Percentiles rank a stretch among this genome's conserved stretches.
Evolutionary conservation across 1,139 yeast genomes (phyloP).

Genomic region (Saccharomyces uvarum): DNA sequence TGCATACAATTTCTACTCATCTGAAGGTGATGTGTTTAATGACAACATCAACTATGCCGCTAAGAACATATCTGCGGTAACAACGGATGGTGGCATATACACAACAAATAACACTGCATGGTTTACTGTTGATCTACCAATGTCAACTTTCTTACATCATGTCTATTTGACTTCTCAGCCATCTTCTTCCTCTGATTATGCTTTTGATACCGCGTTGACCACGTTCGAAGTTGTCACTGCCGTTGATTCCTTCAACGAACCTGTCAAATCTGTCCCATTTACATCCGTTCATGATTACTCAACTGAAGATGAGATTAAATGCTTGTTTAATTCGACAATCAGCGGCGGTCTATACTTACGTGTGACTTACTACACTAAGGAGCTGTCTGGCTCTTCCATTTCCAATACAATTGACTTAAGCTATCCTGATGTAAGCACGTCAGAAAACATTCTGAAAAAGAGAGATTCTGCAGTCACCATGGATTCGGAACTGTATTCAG

Average conservation of each 20-base stretch:
- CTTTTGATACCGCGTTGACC: slow-evolving; percentile 16
- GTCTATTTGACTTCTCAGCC: slow-evolving; percentile 20
- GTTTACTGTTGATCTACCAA: slow-evolving; percentile 28
- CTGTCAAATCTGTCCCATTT: slow-evolving; percentile 17
- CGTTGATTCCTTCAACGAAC: slow-evolving; percentile 23
- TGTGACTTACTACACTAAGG: slow-evolving; percentile 19
- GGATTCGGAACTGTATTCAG: background rate
- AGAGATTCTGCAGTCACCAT: slow-evolving; percentile 2
- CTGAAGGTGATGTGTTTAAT: slow-evolving; percentile 16
- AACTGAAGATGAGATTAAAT: slow-evolving; percentile 15
- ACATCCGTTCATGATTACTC: slow-evolving; percentile 23
- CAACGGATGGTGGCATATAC: slow-evolving; percentile 24
- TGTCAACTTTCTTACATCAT: slow-evolving; percentile 14
- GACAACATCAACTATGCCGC: slow-evolving; percentile 18
- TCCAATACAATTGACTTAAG: slow-evolving; percentile 12
- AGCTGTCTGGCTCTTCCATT: slow-evolving; percentile 10
- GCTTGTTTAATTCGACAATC: slow-evolving; percentile 18
- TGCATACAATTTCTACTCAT: slow-evolving; percentile 18
- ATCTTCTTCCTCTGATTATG: slow-evolving; percentile 10
- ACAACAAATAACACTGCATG: slow-evolving; percentile 21
- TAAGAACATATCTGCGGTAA: slow-evolving; percentile 12
- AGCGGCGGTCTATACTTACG: slow-evolving; percentile 28
- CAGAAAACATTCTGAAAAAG: background rate
- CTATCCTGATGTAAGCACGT: slow-evolving; percentile 5
- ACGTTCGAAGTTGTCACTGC: slow-evolving; percentile 20